Conservation (phyloP, 2,329 filamentous ascomycete genomes). For the Xylariales sp. region DNA sequence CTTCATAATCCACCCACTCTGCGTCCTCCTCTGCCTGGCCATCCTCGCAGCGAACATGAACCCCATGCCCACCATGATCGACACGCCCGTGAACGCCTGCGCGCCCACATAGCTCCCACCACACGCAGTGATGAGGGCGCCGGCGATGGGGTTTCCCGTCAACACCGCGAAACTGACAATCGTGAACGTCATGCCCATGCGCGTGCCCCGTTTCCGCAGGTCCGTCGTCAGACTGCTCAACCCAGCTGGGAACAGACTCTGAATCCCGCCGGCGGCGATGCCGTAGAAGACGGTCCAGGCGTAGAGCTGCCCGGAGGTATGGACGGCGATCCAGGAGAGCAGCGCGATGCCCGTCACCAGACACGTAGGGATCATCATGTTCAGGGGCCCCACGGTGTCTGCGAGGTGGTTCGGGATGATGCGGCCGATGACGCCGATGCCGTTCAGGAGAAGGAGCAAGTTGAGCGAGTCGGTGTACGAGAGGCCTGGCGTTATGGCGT, state of each 20-base stretch:
- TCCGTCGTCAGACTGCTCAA: constrained; percentile 51
- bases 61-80: constrained; percentile 35
- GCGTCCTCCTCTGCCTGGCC: constrained; percentile 32
- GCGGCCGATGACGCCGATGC: constrained; percentile 53
- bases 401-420: constrained; percentile 54
- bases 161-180: constrained; percentile 50
- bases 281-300: constrained; percentile 61
- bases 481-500: constrained; percentile 33
- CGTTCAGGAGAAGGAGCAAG: constrained; percentile 62
- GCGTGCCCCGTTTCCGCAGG: constrained; percentile 43
- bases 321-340: constrained; percentile 57
- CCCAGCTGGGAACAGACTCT: constrained; percentile 61
- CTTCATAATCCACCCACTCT: constrained; percentile 34
- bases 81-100: constrained; percentile 42
- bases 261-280: constrained; percentile 57
- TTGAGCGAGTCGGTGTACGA: constrained; percentile 49
- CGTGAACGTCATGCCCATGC: constrained; percentile 56
- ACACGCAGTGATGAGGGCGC: constrained; percentile 39
- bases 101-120: constrained; percentile 41
- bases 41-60: constrained; percentile 35
- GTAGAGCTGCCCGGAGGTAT: constrained; percentile 47
- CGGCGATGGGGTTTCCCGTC: constrained; percentile 47
- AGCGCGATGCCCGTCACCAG: constrained; percentile 37
- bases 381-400: constrained; percentile 55
- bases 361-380: constrained; percentile 49